Conservation (phyloP, 441 rosid species). For the Hura crepitans region DNA sequence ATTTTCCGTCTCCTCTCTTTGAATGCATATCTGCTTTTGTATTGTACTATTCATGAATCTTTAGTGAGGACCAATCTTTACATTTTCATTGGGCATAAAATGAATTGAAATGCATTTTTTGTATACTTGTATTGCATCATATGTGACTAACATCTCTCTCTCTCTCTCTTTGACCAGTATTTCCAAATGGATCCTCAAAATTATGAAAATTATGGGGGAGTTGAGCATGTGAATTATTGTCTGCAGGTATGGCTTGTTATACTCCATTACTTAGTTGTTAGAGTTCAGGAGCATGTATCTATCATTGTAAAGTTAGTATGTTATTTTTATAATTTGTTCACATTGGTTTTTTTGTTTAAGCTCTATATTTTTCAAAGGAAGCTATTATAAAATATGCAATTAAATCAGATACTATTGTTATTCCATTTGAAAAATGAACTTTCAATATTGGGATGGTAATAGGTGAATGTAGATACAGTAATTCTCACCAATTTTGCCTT, state of each 20-base stretch:
- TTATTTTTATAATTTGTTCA: constrained; percentile 3
- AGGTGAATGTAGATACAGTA: not conserved
- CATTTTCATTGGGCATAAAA: not conserved
- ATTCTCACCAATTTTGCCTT: not conserved
- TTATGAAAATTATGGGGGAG: constrained; percentile 63
- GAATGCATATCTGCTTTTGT: not conserved
- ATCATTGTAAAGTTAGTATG: constrained; percentile 5
- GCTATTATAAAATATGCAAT: not conserved
- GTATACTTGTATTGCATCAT: not conserved
- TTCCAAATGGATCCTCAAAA: constrained; percentile 84
- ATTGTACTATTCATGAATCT: not conserved
- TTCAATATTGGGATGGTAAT: not conserved
- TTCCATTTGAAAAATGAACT: not conserved
- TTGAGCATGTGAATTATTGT: constrained; percentile 85
- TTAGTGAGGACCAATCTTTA: not conserved
- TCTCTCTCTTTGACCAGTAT: constrained; percentile 45
- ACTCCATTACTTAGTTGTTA: constrained; percentile 4
- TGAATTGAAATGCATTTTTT: not conserved
- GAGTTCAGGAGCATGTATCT: constrained; percentile 4
- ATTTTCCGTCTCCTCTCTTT: not conserved
- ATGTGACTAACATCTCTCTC: constrained; percentile 15
- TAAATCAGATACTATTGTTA: not conserved
- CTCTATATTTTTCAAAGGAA: not conserved
- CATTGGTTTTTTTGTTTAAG: not conserved
- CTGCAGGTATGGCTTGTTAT: constrained; percentile 61